Evolutionary conservation across 306 rosid species (phyloP), one percentile per base, ranked within the genome.

Genomic region (Vigna mungo): DNA sequence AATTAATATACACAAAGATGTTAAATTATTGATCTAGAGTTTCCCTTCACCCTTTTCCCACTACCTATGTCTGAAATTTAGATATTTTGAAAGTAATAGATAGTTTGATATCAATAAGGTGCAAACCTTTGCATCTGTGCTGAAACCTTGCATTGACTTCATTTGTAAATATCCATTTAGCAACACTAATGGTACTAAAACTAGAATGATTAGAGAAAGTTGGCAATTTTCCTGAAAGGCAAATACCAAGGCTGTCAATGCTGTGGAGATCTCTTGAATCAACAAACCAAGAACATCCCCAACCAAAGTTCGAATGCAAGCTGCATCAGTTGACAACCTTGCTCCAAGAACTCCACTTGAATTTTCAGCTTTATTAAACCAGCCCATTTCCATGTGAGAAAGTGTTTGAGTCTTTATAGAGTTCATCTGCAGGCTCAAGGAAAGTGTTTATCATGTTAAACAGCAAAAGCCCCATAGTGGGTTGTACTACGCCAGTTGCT

Each of bases 271-370:
- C n/a, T n/a, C n/a, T n/a, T n/a, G n/a, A n/a, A n/a, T n/a, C n/a
- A n/a, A n/a, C n/a, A n/a, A n/a, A n/a, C n/a, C n/a, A 89, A 93
- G 87, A 25, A 94, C 81, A 80, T 93, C 98, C 13, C 98, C 96
- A 18, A 87, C 91, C 27, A 93, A 48, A 1, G 88, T 80, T 67
- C 93, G 80, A 34, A 93, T 56, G 0, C 87, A 78, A 37, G 89
- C 89, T 9, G 87, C 93, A 85, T 93, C 93, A n/a, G 84, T 65
- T 4, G 98, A 91, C 65, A 93, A 88, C 85, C 93, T 85, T 16
- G 94, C 89, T 12, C 94, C 96, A 14, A 93, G 84, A 64, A 87
- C 74, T 62, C 98, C 91, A 62, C 93, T 88, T 34, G 96, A 90
- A 83, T 91, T 80, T 68, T 90, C 92, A 14, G 71, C 75, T 58